Base-by-base conservation (phyloP, 257 asterid species). In the Lantana camara region DNA sequence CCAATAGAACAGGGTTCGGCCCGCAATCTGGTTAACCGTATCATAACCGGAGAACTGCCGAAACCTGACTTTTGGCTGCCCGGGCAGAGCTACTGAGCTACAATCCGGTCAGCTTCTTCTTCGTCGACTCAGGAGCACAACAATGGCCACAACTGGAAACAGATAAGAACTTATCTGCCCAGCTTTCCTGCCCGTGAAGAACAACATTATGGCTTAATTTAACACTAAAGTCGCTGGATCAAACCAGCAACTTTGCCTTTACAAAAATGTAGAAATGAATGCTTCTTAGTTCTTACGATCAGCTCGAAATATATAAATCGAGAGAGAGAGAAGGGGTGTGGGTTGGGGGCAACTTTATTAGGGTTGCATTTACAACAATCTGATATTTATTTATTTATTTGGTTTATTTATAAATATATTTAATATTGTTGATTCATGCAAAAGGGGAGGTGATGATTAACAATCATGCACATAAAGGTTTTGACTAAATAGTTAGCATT, bases 1-100 rank as follows among this genome's bases (percentile, higher is more conserved):
- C 96, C 96, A 91, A 52, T 91, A 91, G 44, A 91, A 91, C 71
- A 91, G 90, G 47, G 96, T 95, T 69, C 98, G 76, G 27, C 93
- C 96, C 30, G 95, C 95, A 40, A 42, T 75, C 62, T 82, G 71
- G 21, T 82, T 67, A 63, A 89, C 98, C 9, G 96, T 84, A 42
- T 89, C 95, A 32, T 91, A 91, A 38, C 98, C 98, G 40, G 98
- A 89, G 49, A 79, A 91, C 67, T 91, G 98, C 24, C 73, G 78
- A 48, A 92, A 92, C 7, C 76, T 54, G 41, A 92, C 96, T 14
- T 76, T 56, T 0, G 98, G 98, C 69, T 91, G 98, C n/a, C 96
- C 96, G 9, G 98, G 98, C 19, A 91, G 89, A n/a, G 84, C n/a
- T n/a, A n/a, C n/a, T n/a, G n/a, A n/a, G n/a, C 68, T 1, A 17